Conservation (phyloP, 495 filamentous ascomycete genomes). For the Neurospora sp. region DNA sequence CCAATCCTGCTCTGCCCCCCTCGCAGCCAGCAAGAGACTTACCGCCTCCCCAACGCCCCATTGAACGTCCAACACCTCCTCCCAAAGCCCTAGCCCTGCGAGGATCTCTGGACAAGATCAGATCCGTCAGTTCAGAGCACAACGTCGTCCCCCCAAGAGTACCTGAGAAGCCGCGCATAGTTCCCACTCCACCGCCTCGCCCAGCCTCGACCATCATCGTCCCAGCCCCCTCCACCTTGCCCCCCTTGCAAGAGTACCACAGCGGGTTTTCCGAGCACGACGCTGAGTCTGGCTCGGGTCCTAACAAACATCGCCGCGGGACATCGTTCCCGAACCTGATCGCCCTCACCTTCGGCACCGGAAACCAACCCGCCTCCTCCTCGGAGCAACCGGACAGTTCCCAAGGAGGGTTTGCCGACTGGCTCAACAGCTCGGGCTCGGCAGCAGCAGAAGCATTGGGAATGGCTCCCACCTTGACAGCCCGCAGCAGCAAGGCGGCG, state of each 20-base stretch:
- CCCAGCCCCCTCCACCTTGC: constrained; percentile 7
- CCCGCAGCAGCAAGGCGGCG: background rate
- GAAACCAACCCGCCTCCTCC: constrained; percentile 18
- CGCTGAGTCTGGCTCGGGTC: constrained; percentile 9
- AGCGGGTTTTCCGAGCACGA: constrained; percentile 24
- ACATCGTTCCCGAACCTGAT: constrained; percentile 31
- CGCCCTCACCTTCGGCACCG: constrained; percentile 19
- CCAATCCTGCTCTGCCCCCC: background rate
- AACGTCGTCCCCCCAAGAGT: constrained; percentile 7
- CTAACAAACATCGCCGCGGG: constrained; percentile 29
- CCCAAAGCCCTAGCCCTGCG: constrained; percentile 9
- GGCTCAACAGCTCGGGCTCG: constrained; percentile 20
- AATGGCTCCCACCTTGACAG: background rate
- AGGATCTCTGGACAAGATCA: constrained; percentile 12
- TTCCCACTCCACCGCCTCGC: constrained; percentile 5
- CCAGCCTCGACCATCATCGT: constrained; percentile 9
- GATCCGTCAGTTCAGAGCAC: background rate
- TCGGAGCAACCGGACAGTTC: constrained; percentile 24
- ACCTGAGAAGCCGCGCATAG: constrained; percentile 15
- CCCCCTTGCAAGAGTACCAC: constrained; percentile 25
- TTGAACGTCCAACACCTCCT: background rate
- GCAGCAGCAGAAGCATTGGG: constrained; percentile 3
- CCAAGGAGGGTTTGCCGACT: constrained; percentile 19
- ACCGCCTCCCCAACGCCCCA: background rate
- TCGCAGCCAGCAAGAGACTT: background rate